Conservation (phyloP, 1,284 basidiomycete species). For the Singerocomus inundabilis region DNA sequence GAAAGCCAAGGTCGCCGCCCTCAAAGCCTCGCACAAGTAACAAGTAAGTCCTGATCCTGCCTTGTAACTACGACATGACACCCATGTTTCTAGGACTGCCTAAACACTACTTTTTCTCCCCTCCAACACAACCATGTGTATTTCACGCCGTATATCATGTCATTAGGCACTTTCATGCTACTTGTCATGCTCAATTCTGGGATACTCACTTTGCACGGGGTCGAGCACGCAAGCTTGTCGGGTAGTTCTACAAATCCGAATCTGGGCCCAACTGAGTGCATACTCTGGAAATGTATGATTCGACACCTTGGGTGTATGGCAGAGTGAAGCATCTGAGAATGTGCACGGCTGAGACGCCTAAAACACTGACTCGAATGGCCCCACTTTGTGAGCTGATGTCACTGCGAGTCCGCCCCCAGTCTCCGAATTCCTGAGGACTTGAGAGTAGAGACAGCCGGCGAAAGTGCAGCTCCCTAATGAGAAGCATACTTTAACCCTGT, state of each 20-base stretch:
- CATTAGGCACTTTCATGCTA: slow-evolving; percentile 22
- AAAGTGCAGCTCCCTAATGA: too few species aligned
- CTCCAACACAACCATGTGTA: slow-evolving; percentile 18
- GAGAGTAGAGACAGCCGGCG: too few species aligned
- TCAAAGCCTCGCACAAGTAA: slow-evolving; percentile 63
- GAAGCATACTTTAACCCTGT: too few species aligned
- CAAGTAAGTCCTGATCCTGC: slow-evolving; percentile 41
- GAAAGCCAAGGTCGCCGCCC: slow-evolving; percentile 82
- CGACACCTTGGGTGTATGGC: too few species aligned
- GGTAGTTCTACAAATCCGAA: not conserved
- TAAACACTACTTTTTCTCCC: slow-evolving; percentile 9
- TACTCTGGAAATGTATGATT: too few species aligned
- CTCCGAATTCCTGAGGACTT: too few species aligned
- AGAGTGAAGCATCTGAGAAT: too few species aligned
- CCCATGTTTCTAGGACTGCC: slow-evolving; percentile 15
- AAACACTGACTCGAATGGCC: too few species aligned
- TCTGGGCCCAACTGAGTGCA: not conserved
- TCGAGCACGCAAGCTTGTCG: slow-evolving; percentile 61
- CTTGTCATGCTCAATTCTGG: slow-evolving; percentile 10
- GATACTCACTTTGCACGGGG: not conserved
- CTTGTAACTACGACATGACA: not conserved
- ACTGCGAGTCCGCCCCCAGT: too few species aligned
- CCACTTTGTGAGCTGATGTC: too few species aligned
- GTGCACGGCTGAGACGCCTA: too few species aligned
- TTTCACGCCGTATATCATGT: slow-evolving; percentile 21